Conservation (phyloP, 2,329 filamentous ascomycete species). For the Xylariaceae sp. region DNA sequence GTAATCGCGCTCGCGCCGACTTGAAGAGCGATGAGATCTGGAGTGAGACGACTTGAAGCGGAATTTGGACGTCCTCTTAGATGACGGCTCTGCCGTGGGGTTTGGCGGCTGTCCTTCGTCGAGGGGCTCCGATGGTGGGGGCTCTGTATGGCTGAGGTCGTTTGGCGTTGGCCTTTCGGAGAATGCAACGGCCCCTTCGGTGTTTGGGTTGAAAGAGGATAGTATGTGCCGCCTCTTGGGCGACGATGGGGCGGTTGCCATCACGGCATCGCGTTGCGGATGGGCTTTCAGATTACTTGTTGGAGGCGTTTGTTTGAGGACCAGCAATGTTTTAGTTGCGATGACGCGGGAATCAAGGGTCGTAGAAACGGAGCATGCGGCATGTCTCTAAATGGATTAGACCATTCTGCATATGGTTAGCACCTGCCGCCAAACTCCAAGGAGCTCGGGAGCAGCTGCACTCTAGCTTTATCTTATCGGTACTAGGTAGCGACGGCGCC, state of each 20-base stretch:
- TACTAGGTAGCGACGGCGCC: too few relatives aligned
- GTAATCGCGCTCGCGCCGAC: constrained; percentile 7
- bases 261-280: constrained; percentile 23
- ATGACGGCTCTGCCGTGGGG: constrained; percentile 7
- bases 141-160: constrained; percentile 3
- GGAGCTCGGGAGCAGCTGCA: too few relatives aligned
- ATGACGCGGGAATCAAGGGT: constrained; percentile 16
- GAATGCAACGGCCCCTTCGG: constrained; percentile 20
- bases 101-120: constrained; percentile 16
- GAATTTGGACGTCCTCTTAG: constrained; percentile 35
- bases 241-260: constrained; percentile 30
- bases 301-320: neutral
- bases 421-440: neutral
- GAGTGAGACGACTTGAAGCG: constrained; percentile 41
- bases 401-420: neutral
- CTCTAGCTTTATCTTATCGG: too few relatives aligned
- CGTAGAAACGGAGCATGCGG: neutral
- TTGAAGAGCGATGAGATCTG: constrained; percentile 25
- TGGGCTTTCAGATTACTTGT: neutral
- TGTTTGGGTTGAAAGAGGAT: constrained; percentile 34
- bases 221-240: constrained; percentile 34
- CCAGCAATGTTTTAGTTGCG: neutral
- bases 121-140: constrained; percentile 14
- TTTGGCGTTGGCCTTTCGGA: constrained; percentile 11
- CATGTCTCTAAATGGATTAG: neutral